Evolutionary conservation across 306 rosid genomes (phyloP), one percentile per base, ranked within the genome.

Genomic region (Morella rubra): DNA sequence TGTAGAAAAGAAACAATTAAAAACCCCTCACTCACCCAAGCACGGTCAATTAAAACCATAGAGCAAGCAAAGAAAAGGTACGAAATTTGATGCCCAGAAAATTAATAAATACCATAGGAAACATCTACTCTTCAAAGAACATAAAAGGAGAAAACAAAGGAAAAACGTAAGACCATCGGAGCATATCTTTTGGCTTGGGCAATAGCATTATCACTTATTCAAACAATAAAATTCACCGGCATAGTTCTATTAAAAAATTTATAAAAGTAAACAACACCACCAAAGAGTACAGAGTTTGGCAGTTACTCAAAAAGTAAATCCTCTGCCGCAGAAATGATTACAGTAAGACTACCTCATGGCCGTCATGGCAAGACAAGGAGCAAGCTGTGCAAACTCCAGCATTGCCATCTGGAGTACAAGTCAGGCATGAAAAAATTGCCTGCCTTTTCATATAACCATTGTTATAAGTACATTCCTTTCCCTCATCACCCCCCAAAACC

Each of bases 381-480:
- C 99, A 96, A 71, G 99, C 99, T n/a, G 97, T 91, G 87, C 99
- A 96, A 75, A 96, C 98, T 83, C 99, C 99, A 84, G 97, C 96
- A 85, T 92, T 92, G 62, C 99, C 99, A 32, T 87, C 96, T 5
- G 98, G 98, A 75, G 92, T 86, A 80, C 99, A 96, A 56, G 99
- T 96, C 76, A 96, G 86, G 84, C 99, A 96, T 46, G 99, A 96
- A 84, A 96, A 96, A 82, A 96, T 84, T 55, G 99, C 99, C 78
- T 96, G 99, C 82, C 98, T 90, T 86, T 91, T 96, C 98, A 96
- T 85, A 81, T 96, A 92, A 52, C 99, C 97, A 66, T 86, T 92
- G 75, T 56, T 86, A 70, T 92, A 92, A 82, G 99, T 96, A 82
- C 99, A 96, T 79, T 92, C 99, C 82, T 91, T 91, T 73, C 99